Percentiles rank a stretch among this genome's conserved stretches.
Conservation (phyloP, 2,329 filamentous ascomycete species). For the Fusarium sp. region DNA sequence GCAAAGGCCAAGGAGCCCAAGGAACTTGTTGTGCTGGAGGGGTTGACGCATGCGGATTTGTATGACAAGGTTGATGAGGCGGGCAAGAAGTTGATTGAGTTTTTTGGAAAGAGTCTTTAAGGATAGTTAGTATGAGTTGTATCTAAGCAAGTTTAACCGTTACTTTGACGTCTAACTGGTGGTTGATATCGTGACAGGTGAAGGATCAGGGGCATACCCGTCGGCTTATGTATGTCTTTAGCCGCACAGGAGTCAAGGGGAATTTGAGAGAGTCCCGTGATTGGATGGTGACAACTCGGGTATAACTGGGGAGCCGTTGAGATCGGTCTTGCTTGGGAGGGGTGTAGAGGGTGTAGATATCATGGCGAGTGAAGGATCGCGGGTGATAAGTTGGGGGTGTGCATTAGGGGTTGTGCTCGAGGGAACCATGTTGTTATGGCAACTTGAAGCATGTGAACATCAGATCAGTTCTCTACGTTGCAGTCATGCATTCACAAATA, state of each 20-base stretch:
- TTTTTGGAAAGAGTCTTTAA: conserved; percentile 18
- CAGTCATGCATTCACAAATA: background rate
- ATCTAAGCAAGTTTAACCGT: background rate
- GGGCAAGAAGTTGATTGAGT: conserved; percentile 18
- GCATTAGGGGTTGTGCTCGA: background rate
- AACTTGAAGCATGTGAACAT: background rate
- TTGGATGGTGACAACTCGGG: background rate
- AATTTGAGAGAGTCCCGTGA: background rate
- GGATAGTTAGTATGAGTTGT: background rate
- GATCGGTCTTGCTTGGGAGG: background rate
- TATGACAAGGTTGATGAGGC: conserved; percentile 31
- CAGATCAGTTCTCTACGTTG: background rate
- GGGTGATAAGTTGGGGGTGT: background rate
- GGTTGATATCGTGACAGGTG: background rate
- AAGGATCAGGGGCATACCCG: background rate
- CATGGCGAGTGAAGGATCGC: background rate
- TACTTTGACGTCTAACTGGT: background rate
- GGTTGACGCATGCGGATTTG: conserved; percentile 27
- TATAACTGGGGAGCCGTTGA: background rate
- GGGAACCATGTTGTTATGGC: background rate
- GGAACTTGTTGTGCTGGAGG: conserved; percentile 29
- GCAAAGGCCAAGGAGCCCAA: conserved; percentile 29
- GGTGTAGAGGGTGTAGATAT: background rate
- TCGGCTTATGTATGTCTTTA: background rate
- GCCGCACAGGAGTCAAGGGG: background rate